Percentiles rank a stretch among this genome's conserved stretches.
These are phyloP conservation scores for Copromyces sp. DNA, from an alignment of 495 filamentous ascomycete species.

Conservation along the genomic window DNA sequence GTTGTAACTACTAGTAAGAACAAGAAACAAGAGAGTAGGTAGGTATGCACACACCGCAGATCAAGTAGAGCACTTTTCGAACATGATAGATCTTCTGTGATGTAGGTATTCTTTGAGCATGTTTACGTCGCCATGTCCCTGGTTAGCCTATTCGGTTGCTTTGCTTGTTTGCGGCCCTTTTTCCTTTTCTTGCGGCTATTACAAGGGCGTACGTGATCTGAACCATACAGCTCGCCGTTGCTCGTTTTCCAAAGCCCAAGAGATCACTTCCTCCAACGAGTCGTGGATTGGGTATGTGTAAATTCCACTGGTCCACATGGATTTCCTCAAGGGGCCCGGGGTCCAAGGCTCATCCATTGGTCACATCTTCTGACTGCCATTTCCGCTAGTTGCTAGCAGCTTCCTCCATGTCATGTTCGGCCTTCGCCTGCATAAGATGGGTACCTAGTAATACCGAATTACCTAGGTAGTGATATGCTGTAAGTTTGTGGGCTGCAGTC, in stretches of 20 bases:
- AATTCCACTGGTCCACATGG: background rate
- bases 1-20: no score
- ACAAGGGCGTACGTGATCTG: background rate
- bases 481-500: no score
- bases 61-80: no score
- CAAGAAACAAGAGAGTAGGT: no score
- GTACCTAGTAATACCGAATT: constrained; percentile 1
- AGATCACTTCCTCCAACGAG: no score
- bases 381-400: constrained; percentile 1
- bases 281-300: background rate
- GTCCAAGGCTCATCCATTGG: background rate
- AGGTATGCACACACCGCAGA: no score
- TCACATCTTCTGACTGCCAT: constrained; percentile 1
- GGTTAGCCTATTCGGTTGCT: background rate
- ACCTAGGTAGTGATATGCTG: background rate
- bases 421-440: constrained; percentile 2
- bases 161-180: constrained; percentile 2
- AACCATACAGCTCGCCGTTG: constrained; percentile 1
- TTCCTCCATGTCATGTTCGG: background rate
- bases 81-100: background rate
- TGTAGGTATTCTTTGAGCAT: background rate
- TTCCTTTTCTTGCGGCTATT: constrained; percentile 2
- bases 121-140: constrained; percentile 1
- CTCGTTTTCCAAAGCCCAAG: background rate
- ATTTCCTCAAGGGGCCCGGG: no score